Evolutionary conservation across 371 early-diverging fungal species (phyloP).

Genomic region (Homolaphlyctis polyrhiza): DNA sequence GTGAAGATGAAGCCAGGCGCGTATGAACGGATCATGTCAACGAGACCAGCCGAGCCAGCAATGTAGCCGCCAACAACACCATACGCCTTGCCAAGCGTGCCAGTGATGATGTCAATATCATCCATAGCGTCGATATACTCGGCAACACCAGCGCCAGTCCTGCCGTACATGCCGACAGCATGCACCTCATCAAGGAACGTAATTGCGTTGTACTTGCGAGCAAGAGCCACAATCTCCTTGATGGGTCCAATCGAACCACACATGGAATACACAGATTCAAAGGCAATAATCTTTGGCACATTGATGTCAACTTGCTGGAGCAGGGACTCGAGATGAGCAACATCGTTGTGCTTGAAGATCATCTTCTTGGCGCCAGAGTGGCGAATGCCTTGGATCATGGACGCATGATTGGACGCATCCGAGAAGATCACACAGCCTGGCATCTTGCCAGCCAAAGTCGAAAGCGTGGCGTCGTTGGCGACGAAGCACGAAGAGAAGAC

Average conservation of each 20-base stretch:
- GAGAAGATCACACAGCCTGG: conserved; percentile 93
- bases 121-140: conserved; percentile 91
- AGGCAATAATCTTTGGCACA: conserved; percentile 94
- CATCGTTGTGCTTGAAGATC: conserved; percentile 94
- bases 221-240: conserved; percentile 84
- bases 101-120: conserved; percentile 94
- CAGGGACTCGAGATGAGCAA: conserved; percentile 81
- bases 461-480: conserved; percentile 95
- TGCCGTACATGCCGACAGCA: conserved; percentile 98
- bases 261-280: conserved; percentile 98
- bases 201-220: conserved; percentile 95
- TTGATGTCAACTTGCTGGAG: conserved; percentile 72
- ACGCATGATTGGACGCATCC: conserved; percentile 94
- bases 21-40: conserved; percentile 96
- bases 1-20: conserved; percentile 99
- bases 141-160: conserved; percentile 94
- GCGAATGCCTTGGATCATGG: conserved; percentile 98
- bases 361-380: conserved; percentile 85
- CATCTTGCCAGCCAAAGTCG: conserved; percentile 85
- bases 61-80: conserved; percentile 98
- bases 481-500: conserved; percentile 98
- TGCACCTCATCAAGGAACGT: conserved; percentile 98
- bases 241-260: conserved; percentile 96
- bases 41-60: conserved; percentile 80
- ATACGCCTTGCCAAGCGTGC: conserved; percentile 96